A percentile compares a stretch with the other conserved stretches of the same genome.
These are phyloP conservation scores for Sonneratia alba DNA, from an alignment of 345 rosid species.

Conservation along the genomic window DNA sequence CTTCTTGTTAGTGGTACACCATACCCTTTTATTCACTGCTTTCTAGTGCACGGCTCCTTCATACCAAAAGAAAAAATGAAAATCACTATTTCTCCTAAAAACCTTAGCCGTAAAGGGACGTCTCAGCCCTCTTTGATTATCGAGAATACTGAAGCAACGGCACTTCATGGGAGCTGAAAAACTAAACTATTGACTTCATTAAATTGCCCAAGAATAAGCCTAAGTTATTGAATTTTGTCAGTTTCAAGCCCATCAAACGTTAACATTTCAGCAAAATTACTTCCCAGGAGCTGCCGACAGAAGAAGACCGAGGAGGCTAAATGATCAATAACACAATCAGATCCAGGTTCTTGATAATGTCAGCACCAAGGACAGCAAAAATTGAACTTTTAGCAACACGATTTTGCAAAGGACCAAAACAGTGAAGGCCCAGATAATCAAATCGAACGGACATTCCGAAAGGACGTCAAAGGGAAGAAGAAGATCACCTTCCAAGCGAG, in stretches of 20 bases:
- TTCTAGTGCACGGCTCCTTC: too few species aligned
- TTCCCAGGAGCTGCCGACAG: background rate
- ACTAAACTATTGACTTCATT: background rate
- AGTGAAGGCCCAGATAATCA: background rate
- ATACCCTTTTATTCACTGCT: too few species aligned
- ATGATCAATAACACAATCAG: background rate
- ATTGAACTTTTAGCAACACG: background rate
- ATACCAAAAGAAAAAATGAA: too few species aligned
- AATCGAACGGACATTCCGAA: background rate
- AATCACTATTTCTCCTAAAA: too few species aligned
- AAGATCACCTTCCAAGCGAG: conserved; percentile 13
- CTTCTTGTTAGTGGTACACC: too few species aligned
- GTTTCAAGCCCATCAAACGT: background rate
- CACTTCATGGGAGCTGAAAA: background rate
- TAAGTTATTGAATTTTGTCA: background rate
- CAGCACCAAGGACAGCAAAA: background rate
- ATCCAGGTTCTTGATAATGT: background rate
- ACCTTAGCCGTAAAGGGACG: too few species aligned
- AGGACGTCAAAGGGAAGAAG: background rate
- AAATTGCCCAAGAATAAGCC: background rate
- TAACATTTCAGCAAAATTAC: background rate
- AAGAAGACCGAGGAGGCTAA: background rate
- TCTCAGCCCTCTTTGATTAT: too few species aligned
- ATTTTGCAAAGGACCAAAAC: background rate
- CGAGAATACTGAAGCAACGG: background rate